Evolutionary conservation across 2,329 filamentous ascomycete genomes (phyloP), one percentile per base, ranked within the genome.

Genomic region (Didymella glomerata): DNA sequence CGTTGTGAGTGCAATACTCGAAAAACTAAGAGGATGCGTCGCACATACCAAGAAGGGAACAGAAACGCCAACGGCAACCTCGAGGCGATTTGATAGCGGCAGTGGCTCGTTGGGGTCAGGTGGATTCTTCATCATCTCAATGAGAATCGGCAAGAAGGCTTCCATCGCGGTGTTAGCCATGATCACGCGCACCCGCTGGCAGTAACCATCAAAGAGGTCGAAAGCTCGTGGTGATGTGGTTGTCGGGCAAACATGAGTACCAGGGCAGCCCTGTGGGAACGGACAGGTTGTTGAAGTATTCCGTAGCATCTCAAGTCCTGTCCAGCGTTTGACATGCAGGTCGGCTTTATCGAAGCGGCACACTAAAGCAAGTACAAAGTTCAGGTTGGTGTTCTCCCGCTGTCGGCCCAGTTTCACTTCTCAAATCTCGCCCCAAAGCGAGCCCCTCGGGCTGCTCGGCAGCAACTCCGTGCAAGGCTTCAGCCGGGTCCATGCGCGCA

Each of bases 61-160:
- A 20, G 42, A 52, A 9, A 57, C 20, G 4, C 54, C 54, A 42
- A 36, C 24, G 11, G 42, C 42, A 9, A 45, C 42, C 18, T 30
- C 28, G 4, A 51, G 34, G 11, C 36, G 54, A 9, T 48, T 57
- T 24, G 42, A 13, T 4, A 42, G 22, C 3, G 48, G 41, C 3
- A 48, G 14, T 22, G 48, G 41, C 7, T 46, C 25, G 4, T 51
- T 34, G 7, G 47, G 48, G n/a, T 57, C 32, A 1, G 54, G 48
- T 4, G 48, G 54, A n/a, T 51, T 47, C 10, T 20, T 41, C 48
- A 51, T 27, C 48, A 51, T 50, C 25, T 47, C 41, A 11, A 51
- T 22, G 8, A 57, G 38, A 25, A 51, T 32, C 9, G 41, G 41
- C 42, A 51, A 16, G 16, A 51, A 51, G 4, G 46, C n/a, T 10